Percentiles rank a stretch among this genome's conserved stretches.
Evolutionary conservation across 2,329 filamentous ascomycete genomes (phyloP).

Genomic region (Coniochaeta sp.): DNA sequence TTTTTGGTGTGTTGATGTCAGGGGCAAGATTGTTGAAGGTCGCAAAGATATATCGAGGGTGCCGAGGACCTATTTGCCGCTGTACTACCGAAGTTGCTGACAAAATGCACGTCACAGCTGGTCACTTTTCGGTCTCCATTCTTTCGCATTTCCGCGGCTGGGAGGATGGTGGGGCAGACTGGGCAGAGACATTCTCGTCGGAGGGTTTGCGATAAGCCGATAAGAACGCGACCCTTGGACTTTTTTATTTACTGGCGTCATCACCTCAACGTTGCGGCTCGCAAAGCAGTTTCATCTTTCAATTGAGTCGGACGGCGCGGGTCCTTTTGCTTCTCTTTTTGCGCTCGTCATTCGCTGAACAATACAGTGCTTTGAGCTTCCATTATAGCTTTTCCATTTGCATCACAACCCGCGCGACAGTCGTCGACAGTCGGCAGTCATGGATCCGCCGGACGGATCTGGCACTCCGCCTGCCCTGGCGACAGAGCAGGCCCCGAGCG

Average conservation of each 20-base stretch:
- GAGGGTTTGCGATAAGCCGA: constrained; percentile 7
- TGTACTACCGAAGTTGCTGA: no score
- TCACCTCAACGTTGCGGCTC: not conserved
- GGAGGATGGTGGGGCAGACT: no score
- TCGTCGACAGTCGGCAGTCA: not conserved
- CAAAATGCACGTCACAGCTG: constrained; percentile 1
- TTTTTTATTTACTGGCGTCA: not conserved
- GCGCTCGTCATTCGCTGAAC: not conserved
- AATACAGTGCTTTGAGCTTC: not conserved
- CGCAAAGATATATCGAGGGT: not conserved
- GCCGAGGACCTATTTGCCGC: constrained; percentile 17
- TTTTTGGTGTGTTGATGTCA: not conserved
- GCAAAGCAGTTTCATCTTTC: not conserved
- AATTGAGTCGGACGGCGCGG: not conserved
- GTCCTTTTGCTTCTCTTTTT: not conserved
- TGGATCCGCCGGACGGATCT: not conserved
- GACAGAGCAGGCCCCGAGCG: not conserved
- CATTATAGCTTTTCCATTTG: not conserved
- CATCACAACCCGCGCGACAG: no score
- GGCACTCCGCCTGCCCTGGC: not conserved
- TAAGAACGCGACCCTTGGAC: constrained; percentile 8
- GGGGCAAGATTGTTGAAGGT: not conserved
- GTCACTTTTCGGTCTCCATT: not conserved
- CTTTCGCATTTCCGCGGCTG: no score
- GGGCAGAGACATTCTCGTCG: not conserved